These are phyloP conservation scores for Elsinoe fawcettii DNA, from an alignment of 2,329 filamentous ascomycete genomes.

Conservation along the genomic window DNA sequence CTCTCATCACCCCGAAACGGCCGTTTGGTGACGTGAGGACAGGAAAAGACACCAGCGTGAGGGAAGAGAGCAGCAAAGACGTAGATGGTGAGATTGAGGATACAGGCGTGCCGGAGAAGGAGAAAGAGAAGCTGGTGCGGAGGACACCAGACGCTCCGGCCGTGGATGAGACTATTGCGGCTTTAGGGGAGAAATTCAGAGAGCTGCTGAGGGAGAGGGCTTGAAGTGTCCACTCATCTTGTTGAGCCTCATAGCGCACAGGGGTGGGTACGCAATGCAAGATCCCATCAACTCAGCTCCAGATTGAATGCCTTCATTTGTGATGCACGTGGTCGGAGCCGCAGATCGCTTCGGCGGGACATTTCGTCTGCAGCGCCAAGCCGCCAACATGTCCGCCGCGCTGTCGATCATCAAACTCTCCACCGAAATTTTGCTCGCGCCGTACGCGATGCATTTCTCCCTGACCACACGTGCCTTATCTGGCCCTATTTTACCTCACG, in stretches of 20 bases:
- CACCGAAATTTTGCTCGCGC: background rate
- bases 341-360: background rate
- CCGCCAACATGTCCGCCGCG: background rate
- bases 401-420: slow-evolving; percentile 1
- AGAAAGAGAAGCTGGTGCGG: slow-evolving; percentile 27
- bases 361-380: background rate
- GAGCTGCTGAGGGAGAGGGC: slow-evolving; percentile 22
- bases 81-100: slow-evolving; percentile 27
- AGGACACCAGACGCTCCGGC: slow-evolving; percentile 28
- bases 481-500: background rate
- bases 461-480: slow-evolving; percentile 9
- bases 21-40: slow-evolving; percentile 45
- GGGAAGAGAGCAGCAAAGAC: slow-evolving; percentile 30
- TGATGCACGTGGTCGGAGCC: background rate
- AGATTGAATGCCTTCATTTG: background rate
- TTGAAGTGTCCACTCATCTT: background rate
- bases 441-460: background rate
- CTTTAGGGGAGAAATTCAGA: slow-evolving; percentile 29
- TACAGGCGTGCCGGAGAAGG: slow-evolving; percentile 23
- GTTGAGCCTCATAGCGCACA: too few relatives aligned
- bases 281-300: background rate
- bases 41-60: slow-evolving; percentile 29
- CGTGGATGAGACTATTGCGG: slow-evolving; percentile 25
- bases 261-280: too few relatives aligned
- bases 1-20: slow-evolving; percentile 56